Evolutionary conservation across 768 basidiomycete species (phyloP).

Genomic region (Trametes cingulata): DNA sequence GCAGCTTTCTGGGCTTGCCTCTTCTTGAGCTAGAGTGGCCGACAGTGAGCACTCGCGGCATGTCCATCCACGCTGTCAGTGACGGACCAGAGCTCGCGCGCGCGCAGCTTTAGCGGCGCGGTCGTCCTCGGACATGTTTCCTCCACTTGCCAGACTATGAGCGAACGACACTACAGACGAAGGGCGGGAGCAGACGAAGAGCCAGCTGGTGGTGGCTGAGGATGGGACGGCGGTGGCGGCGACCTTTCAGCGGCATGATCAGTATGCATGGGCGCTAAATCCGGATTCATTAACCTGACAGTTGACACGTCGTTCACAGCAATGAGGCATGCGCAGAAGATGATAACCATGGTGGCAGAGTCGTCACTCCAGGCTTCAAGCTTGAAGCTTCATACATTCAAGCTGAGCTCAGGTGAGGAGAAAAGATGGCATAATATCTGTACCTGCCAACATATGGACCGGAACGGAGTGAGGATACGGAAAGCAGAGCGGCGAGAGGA

Average conservation of each 20-base stretch:
- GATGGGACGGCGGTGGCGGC: conserved; percentile 2
- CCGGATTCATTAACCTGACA: background rate
- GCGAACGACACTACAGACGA: background rate
- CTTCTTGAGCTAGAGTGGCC: conserved; percentile 68
- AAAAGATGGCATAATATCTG: conserved; percentile 13
- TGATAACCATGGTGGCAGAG: background rate
- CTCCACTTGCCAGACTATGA: background rate
- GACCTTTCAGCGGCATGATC: background rate
- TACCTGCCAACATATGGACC: conserved; percentile 19
- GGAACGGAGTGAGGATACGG: conserved; percentile 12
- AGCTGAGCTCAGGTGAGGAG: background rate
- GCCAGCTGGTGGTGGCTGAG: conserved; percentile 4
- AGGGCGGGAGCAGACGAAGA: background rate
- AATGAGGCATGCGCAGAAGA: background rate
- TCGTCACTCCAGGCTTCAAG: no score
- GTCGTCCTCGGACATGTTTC: conserved; percentile 60
- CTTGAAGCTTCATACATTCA: no score
- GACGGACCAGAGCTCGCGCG: conserved; percentile 76
- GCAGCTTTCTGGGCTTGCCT: conserved; percentile 71
- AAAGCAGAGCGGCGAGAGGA: conserved; percentile 27
- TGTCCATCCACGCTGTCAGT: background rate
- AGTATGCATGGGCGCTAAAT: background rate
- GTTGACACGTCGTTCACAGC: background rate
- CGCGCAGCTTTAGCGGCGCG: conserved; percentile 81
- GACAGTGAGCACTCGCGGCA: background rate